Evolutionary conservation across 768 basidiomycete species (phyloP), one percentile per base, ranked within the genome.

Genomic region (Kondoa malvinella): DNA sequence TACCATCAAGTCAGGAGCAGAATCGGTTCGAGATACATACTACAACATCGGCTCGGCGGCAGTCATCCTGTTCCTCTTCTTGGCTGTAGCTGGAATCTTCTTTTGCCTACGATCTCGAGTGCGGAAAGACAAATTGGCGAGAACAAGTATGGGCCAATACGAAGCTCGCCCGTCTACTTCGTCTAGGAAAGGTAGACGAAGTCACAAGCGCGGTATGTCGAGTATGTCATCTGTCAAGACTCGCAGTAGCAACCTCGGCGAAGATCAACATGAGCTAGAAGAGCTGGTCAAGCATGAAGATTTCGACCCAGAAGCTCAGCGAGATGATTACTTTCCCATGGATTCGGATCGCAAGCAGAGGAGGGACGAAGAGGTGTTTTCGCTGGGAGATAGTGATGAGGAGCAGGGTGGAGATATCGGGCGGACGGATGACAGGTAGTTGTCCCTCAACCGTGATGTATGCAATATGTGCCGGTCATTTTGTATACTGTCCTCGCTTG

Each of bases 31-130:
- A 32, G 67, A 69, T 90, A 92, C 89, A n/a, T 92, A 92, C 76
- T 95, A 92, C 76, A 94, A 94, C 69, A 87, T 89, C 34, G 90
- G 89, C 14, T 91, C 90, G 0, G 88, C 87, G 0, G 85, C 87
- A 1, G 79, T 92, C n/a, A 85, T 94, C 27, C 81, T 96, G 56
- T 74, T 92, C 1, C 77, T 95, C 66, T 81, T 92, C 67, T 80
- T 83, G 34, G 74, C 83, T 25, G 81, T 81, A 17, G 83, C 92
- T 65, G 88, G 84, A 0, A 77, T 82, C 12, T 80, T 94, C 68
- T 79, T 94, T 67, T 96, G 87, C 61, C 61, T 63, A 17, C 61
- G 61, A 32, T 16, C 61, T 16, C 27, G 33, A 63, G 61, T 63
- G 12, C 61, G 61, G 29, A 27, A 63, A 63, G 61, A 63, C 17